A percentile compares a stretch with the other conserved stretches of the same genome.
These are phyloP conservation scores for Candida xiaguanensis DNA, from an alignment of 805 yeast genomes.

Conservation along the genomic window DNA sequence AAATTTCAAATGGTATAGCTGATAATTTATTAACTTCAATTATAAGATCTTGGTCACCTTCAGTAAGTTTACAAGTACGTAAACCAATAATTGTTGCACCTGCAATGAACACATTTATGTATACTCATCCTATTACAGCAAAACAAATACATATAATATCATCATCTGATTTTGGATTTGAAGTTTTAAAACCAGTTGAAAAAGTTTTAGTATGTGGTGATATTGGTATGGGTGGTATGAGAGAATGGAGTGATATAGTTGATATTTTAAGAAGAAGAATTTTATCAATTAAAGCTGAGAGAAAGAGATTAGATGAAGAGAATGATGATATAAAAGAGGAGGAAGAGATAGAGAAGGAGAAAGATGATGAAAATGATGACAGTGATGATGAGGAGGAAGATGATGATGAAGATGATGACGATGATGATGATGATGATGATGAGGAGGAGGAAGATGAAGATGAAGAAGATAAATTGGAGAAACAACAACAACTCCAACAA, in stretches of 20 bases:
- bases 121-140: slow-evolving; percentile 43
- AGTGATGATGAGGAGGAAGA: slow-evolving; percentile 38
- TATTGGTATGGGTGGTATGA: slow-evolving; percentile 49
- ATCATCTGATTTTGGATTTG: slow-evolving; percentile 39
- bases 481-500: slow-evolving; percentile 13
- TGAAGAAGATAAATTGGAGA: slow-evolving; percentile 5
- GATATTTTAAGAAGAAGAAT: slow-evolving; percentile 38
- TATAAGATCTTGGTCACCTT: slow-evolving; percentile 40
- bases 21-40: slow-evolving; percentile 43
- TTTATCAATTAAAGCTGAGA: slow-evolving; percentile 23
- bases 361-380: slow-evolving; percentile 34
- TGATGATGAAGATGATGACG: slow-evolving; percentile 34
- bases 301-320: slow-evolving; percentile 20
- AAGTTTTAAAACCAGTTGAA: slow-evolving; percentile 43
- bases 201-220: slow-evolving; percentile 47
- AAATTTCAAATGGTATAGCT: slow-evolving; percentile 41
- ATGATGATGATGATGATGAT: slow-evolving; percentile 28
- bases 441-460: slow-evolving; percentile 20
- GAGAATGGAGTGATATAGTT: slow-evolving; percentile 45
- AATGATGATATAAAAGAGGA: slow-evolving; percentile 31
- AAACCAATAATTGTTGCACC: slow-evolving; percentile 46
- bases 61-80: slow-evolving; percentile 15
- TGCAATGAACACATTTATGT: slow-evolving; percentile 48
- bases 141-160: slow-evolving; percentile 33
- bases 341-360: slow-evolving; percentile 36